Evolutionary conservation across 148 eudicot genomes (phyloP).

Genomic region (Amaranthus cruentus): DNA sequence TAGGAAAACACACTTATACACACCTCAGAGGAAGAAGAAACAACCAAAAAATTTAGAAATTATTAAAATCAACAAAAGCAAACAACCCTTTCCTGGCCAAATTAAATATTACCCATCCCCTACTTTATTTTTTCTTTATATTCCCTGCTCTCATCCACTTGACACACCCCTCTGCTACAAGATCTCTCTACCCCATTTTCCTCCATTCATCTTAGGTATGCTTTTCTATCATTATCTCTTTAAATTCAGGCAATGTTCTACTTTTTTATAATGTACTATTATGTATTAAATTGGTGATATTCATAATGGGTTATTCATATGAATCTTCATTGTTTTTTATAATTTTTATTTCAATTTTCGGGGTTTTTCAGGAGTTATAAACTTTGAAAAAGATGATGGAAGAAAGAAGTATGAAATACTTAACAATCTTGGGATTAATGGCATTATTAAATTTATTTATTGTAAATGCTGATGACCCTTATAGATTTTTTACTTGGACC

Average conservation of each 20-base stretch:
- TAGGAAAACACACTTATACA: not conserved
- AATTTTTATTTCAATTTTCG: not conserved
- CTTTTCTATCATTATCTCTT: not conserved
- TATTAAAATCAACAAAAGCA: not conserved
- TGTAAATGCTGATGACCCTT: slow-evolving; percentile 70
- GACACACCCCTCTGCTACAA: not conserved
- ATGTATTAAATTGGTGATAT: not conserved
- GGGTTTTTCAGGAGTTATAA: not conserved
- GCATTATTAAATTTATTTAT: slow-evolving; percentile 34
- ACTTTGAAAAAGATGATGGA: slow-evolving; percentile 28
- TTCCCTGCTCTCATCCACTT: not conserved
- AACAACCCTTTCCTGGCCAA: not conserved
- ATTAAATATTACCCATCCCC: not conserved
- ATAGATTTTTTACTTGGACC: slow-evolving; percentile 70
- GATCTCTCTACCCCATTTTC: not conserved
- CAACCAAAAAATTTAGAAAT: not conserved
- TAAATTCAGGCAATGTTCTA: too few relatives aligned
- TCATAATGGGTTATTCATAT: not conserved
- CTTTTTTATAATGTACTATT: not conserved
- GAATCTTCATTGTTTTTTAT: not conserved
- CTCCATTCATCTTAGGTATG: slow-evolving; percentile 2
- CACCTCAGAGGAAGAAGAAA: not conserved
- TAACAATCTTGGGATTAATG: slow-evolving; percentile 22
- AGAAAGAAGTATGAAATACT: slow-evolving; percentile 20
- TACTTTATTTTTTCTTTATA: not conserved